Evolutionary conservation across 2,329 filamentous ascomycete species (phyloP), one percentile per base, ranked within the genome.

Genomic region (Ophiostoma sp.): DNA sequence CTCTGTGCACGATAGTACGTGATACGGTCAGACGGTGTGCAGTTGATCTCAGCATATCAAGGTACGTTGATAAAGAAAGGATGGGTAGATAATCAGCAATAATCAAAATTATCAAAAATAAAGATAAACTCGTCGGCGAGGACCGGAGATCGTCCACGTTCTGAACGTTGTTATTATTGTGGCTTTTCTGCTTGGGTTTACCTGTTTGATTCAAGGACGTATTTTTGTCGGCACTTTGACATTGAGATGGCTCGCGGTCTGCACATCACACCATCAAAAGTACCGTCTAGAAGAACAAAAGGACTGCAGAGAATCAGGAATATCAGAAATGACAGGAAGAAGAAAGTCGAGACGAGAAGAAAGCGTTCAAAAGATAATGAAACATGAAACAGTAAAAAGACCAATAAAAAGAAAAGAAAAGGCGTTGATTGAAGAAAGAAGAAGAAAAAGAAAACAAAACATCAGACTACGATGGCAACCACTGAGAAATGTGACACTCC

Each of bases 301-400:
- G 57, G 11, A 62, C 62, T 65, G 8, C 20, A 41, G 62, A 17
- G 13, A 35, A 41, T 13, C 39, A 3, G 39, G 39, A 41, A 48
- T 48, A 48, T 48, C 44, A 48, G 17, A 48, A 31, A 62, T 17
- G 57, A 4, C 10, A 4, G 33, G 33, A 35, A 62, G 2, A 54
- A 23, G 57, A 17, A 33, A 65, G 20, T 41, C 62, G 15, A 23
- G 27, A 62, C 27, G 27, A 65, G 8, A 36, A 39, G 62, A 36
- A 41, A n/a, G 62, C n/a, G 10, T 57, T 41, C 13, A 57, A 27
- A 27, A 27, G 10, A 65, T 23, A 64, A 41, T 65, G 15, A 33
- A 62, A 62, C 57, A 62, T 62, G 57, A 62, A 36, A 54, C 27
- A 54, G 17, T n/a, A 64, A 57, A 35, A 71, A 68, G 48, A 62